phyloP scores from a whole-genome alignment of 805 yeast species.

The Zygotorulaspora florentina region DNA sequence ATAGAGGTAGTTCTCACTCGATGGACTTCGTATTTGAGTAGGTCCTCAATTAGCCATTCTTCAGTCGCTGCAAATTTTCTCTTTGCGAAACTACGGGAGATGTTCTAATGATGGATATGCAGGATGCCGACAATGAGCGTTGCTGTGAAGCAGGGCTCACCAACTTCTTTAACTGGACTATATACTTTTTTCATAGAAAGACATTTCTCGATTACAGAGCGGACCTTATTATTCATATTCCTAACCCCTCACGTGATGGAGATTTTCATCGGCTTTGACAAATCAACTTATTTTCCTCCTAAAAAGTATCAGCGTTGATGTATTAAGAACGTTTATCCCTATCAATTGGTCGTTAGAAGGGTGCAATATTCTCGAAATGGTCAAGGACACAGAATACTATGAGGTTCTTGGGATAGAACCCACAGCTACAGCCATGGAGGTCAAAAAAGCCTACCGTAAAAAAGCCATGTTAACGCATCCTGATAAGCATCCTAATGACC shows the following conservation, averaged over 20 bases:
- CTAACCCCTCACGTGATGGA: too few relatives aligned
- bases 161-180: too few relatives aligned
- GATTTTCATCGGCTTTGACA: too few relatives aligned
- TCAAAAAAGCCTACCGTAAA: conserved; percentile 90
- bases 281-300: neutral
- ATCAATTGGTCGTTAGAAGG: neutral
- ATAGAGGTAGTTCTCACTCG: conserved; percentile 8
- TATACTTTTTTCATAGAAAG: too few relatives aligned
- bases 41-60: conserved; percentile 7
- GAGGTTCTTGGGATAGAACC: conserved; percentile 67
- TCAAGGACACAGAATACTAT: conserved; percentile 81
- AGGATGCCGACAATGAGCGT: too few relatives aligned
- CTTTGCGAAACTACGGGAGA: conserved; percentile 1
- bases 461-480: conserved; percentile 90
- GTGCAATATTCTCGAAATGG: conserved; percentile 44
- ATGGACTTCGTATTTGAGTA: conserved; percentile 13
- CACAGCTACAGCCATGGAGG: conserved; percentile 72
- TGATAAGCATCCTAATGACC: conserved; percentile 94
- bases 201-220: too few relatives aligned
- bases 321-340: neutral
- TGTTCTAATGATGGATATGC: neutral
- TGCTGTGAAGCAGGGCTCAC: too few relatives aligned
- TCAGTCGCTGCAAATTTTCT: conserved; percentile 1
- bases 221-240: too few relatives aligned
- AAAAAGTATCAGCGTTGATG: neutral